A percentile compares a stretch with the other conserved stretches of the same genome.
Conservation (phyloP, 257 asterid species). For the Forsythia viridissima region DNA sequence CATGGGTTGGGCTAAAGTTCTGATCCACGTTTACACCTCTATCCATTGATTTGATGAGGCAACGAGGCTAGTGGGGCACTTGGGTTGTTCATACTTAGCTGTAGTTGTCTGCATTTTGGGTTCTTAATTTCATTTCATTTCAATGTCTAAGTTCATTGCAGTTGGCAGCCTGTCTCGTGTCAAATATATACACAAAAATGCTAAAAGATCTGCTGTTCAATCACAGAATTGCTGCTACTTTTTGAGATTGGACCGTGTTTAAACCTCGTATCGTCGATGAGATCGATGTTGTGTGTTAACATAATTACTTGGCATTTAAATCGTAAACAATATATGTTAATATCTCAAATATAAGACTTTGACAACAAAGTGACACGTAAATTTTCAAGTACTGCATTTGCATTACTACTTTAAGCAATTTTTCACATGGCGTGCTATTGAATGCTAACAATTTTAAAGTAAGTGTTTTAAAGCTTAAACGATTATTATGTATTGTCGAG, state of each 20-base stretch:
- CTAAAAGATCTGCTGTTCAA: no score
- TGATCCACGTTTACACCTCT: neutral
- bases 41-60: constrained; percentile 21
- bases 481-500: no score
- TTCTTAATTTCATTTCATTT: constrained; percentile 34
- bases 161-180: constrained; percentile 35
- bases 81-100: constrained; percentile 30
- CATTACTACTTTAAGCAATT: constrained; percentile 2
- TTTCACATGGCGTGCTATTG: neutral
- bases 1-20: neutral
- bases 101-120: constrained; percentile 36
- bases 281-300: no score
- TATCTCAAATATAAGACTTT: neutral
- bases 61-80: constrained; percentile 22
- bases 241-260: no score
- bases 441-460: neutral
- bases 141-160: constrained; percentile 24
- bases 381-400: neutral
- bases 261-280: no score
- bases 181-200: constrained; percentile 6
- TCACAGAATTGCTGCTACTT: no score
- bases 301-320: no score
- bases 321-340: no score
- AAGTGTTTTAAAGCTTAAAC: no score
- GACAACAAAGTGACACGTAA: constrained; percentile 16